These are phyloP conservation scores for Phytophthora ramorum DNA, from an alignment of 352 stramenopile species.

Conservation along the genomic window DNA sequence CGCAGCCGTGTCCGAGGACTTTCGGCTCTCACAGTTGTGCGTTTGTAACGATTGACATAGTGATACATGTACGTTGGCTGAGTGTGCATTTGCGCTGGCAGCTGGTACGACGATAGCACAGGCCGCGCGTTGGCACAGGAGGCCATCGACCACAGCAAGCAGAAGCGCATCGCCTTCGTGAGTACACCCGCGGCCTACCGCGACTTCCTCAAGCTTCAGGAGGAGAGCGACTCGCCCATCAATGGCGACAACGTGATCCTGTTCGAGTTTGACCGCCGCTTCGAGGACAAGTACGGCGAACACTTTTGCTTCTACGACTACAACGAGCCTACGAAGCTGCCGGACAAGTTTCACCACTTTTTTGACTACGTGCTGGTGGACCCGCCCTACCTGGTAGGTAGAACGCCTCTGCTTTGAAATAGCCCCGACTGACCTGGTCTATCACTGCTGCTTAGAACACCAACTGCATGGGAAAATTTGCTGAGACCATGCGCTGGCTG, in stretches of 20 bases:
- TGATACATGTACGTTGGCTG: not conserved
- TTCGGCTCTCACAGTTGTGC: slow-evolving; percentile 65
- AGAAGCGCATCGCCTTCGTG: slow-evolving; percentile 57
- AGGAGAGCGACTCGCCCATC: slow-evolving; percentile 37
- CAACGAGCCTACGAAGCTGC: slow-evolving; percentile 55
- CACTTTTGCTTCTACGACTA: slow-evolving; percentile 74
- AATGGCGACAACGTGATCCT: slow-evolving; percentile 52
- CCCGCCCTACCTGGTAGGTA: slow-evolving; percentile 57
- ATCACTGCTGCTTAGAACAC: slow-evolving; percentile 36
- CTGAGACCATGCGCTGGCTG: slow-evolving; percentile 62
- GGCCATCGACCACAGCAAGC: slow-evolving; percentile 59
- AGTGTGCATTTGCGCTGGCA: slow-evolving; percentile 4
- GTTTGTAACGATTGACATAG: not conserved
- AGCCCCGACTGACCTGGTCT: not conserved
- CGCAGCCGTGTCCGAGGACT: slow-evolving; percentile 53
- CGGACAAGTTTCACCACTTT: slow-evolving; percentile 59
- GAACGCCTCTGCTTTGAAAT: not conserved
- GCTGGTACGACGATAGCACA: slow-evolving; percentile 64
- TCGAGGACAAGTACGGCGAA: slow-evolving; percentile 55
- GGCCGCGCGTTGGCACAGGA: slow-evolving; percentile 55
- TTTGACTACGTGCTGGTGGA: slow-evolving; percentile 69
- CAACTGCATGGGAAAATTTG: slow-evolving; percentile 69
- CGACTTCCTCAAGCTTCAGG: slow-evolving; percentile 48
- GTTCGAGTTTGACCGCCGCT: slow-evolving; percentile 65
- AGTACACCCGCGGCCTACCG: slow-evolving; percentile 60